Evolutionary conservation across 306 rosid genomes (phyloP), one percentile per base, ranked within the genome.

Genomic region (Cyclanthera cordifolia): DNA sequence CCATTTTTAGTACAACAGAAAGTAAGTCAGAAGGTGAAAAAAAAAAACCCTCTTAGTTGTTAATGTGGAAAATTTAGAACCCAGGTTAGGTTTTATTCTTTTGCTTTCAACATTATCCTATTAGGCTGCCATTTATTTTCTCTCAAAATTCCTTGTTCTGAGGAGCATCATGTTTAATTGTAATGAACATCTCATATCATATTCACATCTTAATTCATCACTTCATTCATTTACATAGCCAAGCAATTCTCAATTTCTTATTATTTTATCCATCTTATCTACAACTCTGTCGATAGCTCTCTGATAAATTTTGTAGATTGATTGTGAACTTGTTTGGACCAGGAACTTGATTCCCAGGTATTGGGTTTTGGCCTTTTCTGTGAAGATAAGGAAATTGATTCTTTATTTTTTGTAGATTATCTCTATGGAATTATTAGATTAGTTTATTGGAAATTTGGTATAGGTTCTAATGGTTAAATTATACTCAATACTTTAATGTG

Each of bases 101-200:
- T 80, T 27, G 30, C 30, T 27, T 27, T 27, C 30, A 27, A 27
- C 3, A 27, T 27, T 61, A 87, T 61, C 61, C 67, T 78, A 75
- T 67, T 71, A 73, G 81, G 53, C 79, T 66, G 83, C 73, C 65
- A 74, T 79, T 82, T 70, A 75, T 78, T 60, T n/a, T n/a, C 75
- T 46, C 71, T 47, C 67, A 60, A 39, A 39, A 37, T 20, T 43
- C 30, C 50, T 27, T 27, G 30, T 1, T 27, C 2, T 27, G 30
- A 27, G 30, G 30, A 27, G 30, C 32, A 37, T 41, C 69, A 61
- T 61, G 69, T 61, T 61, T 61, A 61, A 61, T 39, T 61, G 32
- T 61, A 61, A 61, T 61, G 69, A 61, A 27, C 39, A 50, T n/a
- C n/a, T n/a, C n/a, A n/a, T 32, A 32, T 67, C 56, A 67, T 23